A percentile compares a stretch with the other conserved stretches of the same genome.
Evolutionary conservation across 73 alveolate species (phyloP).

Genomic region (Stentor roeselii): DNA sequence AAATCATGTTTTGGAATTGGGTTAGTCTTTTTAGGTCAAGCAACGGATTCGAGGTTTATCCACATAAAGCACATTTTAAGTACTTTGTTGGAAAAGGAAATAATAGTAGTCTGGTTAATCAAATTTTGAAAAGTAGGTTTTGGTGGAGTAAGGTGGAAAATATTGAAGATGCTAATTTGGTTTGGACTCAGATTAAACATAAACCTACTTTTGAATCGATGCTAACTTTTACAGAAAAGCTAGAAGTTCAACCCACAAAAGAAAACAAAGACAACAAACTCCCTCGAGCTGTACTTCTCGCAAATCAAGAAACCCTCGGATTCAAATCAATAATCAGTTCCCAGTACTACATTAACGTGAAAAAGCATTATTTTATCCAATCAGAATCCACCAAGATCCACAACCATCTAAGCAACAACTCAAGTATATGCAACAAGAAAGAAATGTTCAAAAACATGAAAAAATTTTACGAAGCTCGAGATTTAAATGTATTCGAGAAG

Average conservation of each 20-base stretch:
- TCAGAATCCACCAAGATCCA: constrained; percentile 34
- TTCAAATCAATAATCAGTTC: not conserved
- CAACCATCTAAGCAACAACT: constrained; percentile 63
- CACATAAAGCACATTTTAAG: constrained; percentile 23
- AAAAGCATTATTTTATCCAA: not conserved
- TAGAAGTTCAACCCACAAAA: not conserved
- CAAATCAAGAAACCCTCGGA: not conserved
- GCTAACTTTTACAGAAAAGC: not conserved
- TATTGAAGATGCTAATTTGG: constrained; percentile 7
- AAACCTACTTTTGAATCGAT: not conserved
- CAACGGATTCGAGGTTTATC: not conserved
- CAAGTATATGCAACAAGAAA: constrained; percentile 70
- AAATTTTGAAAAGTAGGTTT: constrained; percentile 61
- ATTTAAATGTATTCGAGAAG: constrained; percentile 45
- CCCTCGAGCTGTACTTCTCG: not conserved
- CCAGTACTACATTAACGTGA: not conserved
- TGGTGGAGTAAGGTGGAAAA: constrained; percentile 83
- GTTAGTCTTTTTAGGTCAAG: not conserved
- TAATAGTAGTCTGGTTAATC: constrained; percentile 58
- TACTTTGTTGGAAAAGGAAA: constrained; percentile 84
- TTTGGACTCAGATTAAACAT: constrained; percentile 1
- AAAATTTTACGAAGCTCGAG: constrained; percentile 54
- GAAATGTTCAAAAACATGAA: constrained; percentile 72
- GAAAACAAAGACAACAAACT: not conserved
- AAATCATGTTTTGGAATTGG: not conserved